Conservation (phyloP, 257 asterid species). For the Solanum chiquidenum region DNA sequence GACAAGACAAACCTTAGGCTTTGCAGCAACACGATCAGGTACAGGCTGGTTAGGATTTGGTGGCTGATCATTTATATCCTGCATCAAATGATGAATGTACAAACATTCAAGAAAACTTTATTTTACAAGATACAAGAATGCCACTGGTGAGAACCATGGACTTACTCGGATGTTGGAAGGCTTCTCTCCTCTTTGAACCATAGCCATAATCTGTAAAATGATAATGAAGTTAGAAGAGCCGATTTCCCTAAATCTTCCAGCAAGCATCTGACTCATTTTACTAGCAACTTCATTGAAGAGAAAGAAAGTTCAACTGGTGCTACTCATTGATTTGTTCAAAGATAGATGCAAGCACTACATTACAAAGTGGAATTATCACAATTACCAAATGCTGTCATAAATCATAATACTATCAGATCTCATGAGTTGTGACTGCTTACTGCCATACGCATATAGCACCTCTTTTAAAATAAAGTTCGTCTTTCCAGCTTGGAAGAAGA, state of each 20-base stretch:
- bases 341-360: not conserved
- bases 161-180: constrained; percentile 84
- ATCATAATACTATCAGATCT: not conserved
- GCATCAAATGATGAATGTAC: constrained; percentile 2
- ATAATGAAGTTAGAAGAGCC: not conserved
- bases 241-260: not conserved
- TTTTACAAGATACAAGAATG: not conserved
- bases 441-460: not conserved
- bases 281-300: not conserved
- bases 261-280: not conserved
- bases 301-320: not conserved
- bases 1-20: constrained; percentile 56
- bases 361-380: not conserved
- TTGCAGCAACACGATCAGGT: constrained; percentile 54
- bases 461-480: not conserved
- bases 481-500: not conserved
- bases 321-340: not conserved
- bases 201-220: constrained; percentile 68
- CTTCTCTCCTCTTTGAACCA: constrained; percentile 92
- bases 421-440: not conserved
- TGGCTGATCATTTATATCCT: constrained; percentile 91
- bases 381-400: not conserved
- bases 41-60: constrained; percentile 89
- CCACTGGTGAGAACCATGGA: constrained; percentile 4
- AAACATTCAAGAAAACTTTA: not conserved